phyloP scores from a whole-genome alignment of 306 rosid genomes.

The Mucuna pruriens region DNA sequence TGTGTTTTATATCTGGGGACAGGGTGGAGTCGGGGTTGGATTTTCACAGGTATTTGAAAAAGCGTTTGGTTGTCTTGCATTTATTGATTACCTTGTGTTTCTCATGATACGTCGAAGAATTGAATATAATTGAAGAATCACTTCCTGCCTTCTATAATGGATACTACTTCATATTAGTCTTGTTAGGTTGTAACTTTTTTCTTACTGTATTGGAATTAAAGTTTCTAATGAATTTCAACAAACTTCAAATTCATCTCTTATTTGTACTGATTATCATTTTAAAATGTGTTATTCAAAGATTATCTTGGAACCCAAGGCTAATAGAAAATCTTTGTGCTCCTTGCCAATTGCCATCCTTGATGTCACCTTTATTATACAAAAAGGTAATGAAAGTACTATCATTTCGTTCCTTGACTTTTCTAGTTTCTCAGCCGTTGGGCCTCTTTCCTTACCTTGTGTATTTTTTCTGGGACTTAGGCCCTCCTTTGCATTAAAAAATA shows the following conservation, averaged over 20 bases:
- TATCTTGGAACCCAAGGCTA: background rate
- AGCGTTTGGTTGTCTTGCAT: constrained; percentile 35
- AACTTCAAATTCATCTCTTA: background rate
- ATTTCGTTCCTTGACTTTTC: no score
- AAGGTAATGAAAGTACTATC: no score
- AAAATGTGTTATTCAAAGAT: background rate
- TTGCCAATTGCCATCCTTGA: no score
- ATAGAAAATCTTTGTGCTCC: background rate
- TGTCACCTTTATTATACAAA: no score
- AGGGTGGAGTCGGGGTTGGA: constrained; percentile 24
- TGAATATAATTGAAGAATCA: constrained; percentile 39
- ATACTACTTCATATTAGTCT: background rate
- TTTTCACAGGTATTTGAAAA: constrained; percentile 24
- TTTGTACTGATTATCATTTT: background rate
- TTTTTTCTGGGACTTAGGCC: background rate
- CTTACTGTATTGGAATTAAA: background rate
- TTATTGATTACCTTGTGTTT: constrained; percentile 32
- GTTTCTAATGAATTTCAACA: background rate
- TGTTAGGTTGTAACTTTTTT: background rate
- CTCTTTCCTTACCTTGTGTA: background rate
- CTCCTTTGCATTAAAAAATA: background rate
- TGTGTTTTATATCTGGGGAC: constrained; percentile 14
- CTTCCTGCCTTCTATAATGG: constrained; percentile 7
- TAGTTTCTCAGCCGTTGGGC: background rate
- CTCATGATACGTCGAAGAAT: constrained; percentile 29